phyloP scores from a whole-genome alignment of 176 grass and related monocot genomes.

The Urochloa ruziziensis region DNA sequence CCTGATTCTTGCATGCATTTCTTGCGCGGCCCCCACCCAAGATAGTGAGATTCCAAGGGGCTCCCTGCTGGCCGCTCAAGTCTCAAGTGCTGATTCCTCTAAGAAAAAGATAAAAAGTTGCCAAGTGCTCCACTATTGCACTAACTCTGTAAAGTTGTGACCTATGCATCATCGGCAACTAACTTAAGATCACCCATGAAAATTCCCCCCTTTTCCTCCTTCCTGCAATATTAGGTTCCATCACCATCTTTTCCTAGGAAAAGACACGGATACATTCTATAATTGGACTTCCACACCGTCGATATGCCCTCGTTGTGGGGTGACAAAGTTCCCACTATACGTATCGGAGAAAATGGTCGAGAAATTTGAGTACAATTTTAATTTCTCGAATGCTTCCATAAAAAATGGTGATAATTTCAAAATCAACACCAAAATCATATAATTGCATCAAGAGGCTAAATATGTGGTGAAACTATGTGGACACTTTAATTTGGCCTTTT shows the following conservation, averaged over 20 bases:
- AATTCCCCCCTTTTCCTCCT: not conserved
- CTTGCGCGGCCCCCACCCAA: not conserved
- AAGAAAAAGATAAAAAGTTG: not conserved
- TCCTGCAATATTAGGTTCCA: not conserved
- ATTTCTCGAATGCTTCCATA: not conserved
- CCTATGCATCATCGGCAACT: not conserved
- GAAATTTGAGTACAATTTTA: not conserved
- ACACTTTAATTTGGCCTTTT: not conserved
- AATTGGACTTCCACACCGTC: not conserved
- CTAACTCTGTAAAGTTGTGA: not conserved
- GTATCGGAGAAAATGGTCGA: too few relatives aligned
- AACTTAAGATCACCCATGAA: not conserved
- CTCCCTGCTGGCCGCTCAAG: not conserved
- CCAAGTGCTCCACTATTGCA: not conserved
- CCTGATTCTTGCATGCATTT: not conserved
- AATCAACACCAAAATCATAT: not conserved
- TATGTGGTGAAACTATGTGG: not conserved
- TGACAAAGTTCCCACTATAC: not conserved
- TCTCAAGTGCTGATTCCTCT: slow-evolving; percentile 13
- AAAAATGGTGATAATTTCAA: not conserved
- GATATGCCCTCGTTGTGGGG: not conserved
- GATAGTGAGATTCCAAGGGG: not conserved
- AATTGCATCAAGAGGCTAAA: not conserved
- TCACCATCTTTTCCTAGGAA: not conserved
- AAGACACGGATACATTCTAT: not conserved